These are phyloP conservation scores for Ophiostoma australiae DNA, from an alignment of 2,329 filamentous ascomycete species.

Conservation along the genomic window DNA sequence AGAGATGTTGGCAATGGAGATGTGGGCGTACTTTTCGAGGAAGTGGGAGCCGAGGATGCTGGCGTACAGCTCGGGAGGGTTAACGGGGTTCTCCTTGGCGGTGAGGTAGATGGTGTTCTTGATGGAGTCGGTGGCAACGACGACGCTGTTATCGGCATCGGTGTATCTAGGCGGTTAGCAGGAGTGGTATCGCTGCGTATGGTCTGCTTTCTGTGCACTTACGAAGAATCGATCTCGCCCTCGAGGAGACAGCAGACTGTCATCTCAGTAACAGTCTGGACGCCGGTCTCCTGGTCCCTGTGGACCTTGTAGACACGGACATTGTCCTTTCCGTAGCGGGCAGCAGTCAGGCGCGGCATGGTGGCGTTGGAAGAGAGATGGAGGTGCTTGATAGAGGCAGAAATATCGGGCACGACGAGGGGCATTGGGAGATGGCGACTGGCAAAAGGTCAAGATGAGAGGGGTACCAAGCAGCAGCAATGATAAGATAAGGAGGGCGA, in stretches of 20 bases:
- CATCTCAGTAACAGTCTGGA: constrained; percentile 88
- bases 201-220: constrained; percentile 33
- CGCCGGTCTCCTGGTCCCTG: constrained; percentile 66
- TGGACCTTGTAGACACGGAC: constrained; percentile 96
- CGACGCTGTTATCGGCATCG: constrained; percentile 83
- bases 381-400: background rate
- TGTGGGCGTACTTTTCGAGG: constrained; percentile 80
- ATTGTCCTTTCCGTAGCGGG: constrained; percentile 93
- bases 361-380: constrained; percentile 24
- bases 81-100: constrained; percentile 88
- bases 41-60: constrained; percentile 83
- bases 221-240: constrained; percentile 83
- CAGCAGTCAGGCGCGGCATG: constrained; percentile 57
- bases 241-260: constrained; percentile 89
- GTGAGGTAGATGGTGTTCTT: constrained; percentile 97
- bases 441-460: background rate
- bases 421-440: background rate
- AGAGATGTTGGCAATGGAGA: constrained; percentile 75
- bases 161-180: constrained; percentile 63
- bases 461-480: background rate
- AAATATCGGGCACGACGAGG: background rate
- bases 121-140: constrained; percentile 95
- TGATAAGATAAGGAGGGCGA: background rate
- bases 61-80: constrained; percentile 87
- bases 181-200: background rate